phyloP scores from a whole-genome alignment of 768 basidiomycete species.

The Agrocybe chaxingu region DNA sequence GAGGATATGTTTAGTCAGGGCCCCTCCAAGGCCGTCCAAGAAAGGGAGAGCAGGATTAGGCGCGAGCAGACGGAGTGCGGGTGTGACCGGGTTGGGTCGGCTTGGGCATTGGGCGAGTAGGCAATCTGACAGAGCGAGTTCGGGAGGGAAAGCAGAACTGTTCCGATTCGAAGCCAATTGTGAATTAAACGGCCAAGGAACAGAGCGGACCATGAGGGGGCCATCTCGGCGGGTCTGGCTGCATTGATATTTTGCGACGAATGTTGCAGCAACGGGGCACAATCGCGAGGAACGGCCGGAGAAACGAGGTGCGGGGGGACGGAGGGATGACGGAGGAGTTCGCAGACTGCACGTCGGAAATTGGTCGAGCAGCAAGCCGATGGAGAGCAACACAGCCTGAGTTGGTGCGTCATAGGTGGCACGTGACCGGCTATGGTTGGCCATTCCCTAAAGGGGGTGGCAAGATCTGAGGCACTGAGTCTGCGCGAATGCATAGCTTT shows the following conservation, averaged over 20 bases:
- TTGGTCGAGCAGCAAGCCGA: too few relatives aligned
- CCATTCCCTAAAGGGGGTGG: slow-evolving; percentile 1
- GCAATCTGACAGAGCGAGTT: neutral
- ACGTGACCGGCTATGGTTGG: slow-evolving; percentile 18
- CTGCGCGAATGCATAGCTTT: slow-evolving; percentile 7
- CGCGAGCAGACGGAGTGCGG: neutral
- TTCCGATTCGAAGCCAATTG: slow-evolving; percentile 4
- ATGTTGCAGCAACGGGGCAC: neutral
- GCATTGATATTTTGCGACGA: neutral
- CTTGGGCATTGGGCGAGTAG: neutral
- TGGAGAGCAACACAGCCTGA: neutral
- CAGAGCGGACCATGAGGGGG: slow-evolving; percentile 1
- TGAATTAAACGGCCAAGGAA: neutral
- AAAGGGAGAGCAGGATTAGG: too few relatives aligned
- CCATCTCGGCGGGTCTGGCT: slow-evolving; percentile 2
- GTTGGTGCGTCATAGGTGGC: neutral
- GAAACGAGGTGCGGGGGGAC: neutral
- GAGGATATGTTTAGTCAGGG: neutral
- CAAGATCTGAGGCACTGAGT: slow-evolving; percentile 10
- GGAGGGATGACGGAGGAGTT: too few relatives aligned
- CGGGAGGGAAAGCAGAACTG: neutral
- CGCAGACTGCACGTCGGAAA: too few relatives aligned
- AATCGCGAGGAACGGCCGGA: neutral
- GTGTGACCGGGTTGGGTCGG: slow-evolving; percentile 4
- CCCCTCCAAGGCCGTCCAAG: too few relatives aligned